Evolutionary conservation across 2,329 filamentous ascomycete species (phyloP), one percentile per base, ranked within the genome.

Genomic region (Stemphylium vesicarium): DNA sequence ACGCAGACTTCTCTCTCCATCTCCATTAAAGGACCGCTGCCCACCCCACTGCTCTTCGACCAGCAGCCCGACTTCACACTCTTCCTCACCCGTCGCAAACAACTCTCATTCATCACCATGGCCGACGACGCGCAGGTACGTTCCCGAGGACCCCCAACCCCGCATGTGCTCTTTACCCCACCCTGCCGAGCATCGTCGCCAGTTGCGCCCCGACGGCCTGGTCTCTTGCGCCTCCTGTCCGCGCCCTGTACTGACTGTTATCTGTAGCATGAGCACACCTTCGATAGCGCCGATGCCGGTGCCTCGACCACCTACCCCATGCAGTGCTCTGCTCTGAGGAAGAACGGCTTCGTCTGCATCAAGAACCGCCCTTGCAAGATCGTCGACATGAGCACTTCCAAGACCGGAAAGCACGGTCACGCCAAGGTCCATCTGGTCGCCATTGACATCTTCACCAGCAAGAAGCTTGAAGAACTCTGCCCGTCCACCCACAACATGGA

Each of bases 351-450:
- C 86, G 95, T 99, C 81, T 89, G 94, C 80, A 98, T 99, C 85
- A 99, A 99, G 89, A 84, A 85, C 82, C 95, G 95, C 75, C 96
- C 95, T 75, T 99, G 95, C 93, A 99, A 98, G 91, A 99, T 99
- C 75, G 91, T 98, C 81, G 95, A 99, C 78, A 99, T 99, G 96
- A 96, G 92, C 72, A 99, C 95, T 85, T 99, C 95, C 81, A 99
- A 99, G 93, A 99, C 95, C 71, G 95, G 95, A 84, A 99, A 99
- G 92, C 95, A 99, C 90, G 95, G 95, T 81, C 96, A 99, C 91
- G 95, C 95, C 84, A 99, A 99, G 89, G 95, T 99, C 80, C 94
- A 99, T 84, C 84, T 99, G 74, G 90, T 97, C 76, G 95, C 92
- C 78, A 88, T 96, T 80, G 95, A 99, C 81, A 98, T 99, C 85